Evolutionary conservation across 208 protist species (phyloP).

Genomic region (Trypanosoma mega): DNA sequence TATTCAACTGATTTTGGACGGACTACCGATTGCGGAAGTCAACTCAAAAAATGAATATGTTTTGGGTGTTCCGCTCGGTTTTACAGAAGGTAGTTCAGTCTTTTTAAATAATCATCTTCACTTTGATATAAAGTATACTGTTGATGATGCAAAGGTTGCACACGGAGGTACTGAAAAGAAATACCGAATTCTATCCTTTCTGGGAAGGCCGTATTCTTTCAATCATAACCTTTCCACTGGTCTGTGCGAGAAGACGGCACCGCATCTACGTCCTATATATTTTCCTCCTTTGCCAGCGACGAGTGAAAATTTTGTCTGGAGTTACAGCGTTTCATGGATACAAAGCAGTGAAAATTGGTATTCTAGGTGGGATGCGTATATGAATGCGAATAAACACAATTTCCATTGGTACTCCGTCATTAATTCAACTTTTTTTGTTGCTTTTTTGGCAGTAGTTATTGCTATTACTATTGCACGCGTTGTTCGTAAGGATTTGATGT

Average conservation of each 20-base stretch:
- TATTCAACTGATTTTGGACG: slow-evolving; percentile 44
- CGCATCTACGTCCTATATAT: not conserved
- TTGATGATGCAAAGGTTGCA: slow-evolving; percentile 8
- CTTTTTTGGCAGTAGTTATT: slow-evolving; percentile 93
- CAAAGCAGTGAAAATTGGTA: slow-evolving; percentile 78
- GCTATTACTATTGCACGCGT: slow-evolving; percentile 95
- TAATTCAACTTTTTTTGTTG: slow-evolving; percentile 93
- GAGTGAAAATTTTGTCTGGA: slow-evolving; percentile 28
- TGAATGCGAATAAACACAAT: slow-evolving; percentile 47
- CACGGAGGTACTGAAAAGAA: slow-evolving; percentile 7
- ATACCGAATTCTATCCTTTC: slow-evolving; percentile 50
- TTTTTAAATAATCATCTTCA: slow-evolving; percentile 48
- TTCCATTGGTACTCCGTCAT: slow-evolving; percentile 96
- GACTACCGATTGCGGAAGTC: slow-evolving; percentile 35
- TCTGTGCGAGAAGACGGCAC: not conserved
- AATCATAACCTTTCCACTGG: slow-evolving; percentile 13
- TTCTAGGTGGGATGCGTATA: slow-evolving; percentile 93
- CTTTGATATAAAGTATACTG: slow-evolving; percentile 37
- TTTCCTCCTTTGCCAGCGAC: slow-evolving; percentile 10
- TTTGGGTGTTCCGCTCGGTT: slow-evolving; percentile 27
- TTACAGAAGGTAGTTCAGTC: not conserved
- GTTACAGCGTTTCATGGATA: slow-evolving; percentile 52
- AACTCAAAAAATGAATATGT: slow-evolving; percentile 17
- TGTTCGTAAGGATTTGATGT: slow-evolving; percentile 92
- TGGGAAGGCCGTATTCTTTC: slow-evolving; percentile 33